phyloP scores from a whole-genome alignment of 2,329 filamentous ascomycete species.

The Calonectria leucothoes region DNA sequence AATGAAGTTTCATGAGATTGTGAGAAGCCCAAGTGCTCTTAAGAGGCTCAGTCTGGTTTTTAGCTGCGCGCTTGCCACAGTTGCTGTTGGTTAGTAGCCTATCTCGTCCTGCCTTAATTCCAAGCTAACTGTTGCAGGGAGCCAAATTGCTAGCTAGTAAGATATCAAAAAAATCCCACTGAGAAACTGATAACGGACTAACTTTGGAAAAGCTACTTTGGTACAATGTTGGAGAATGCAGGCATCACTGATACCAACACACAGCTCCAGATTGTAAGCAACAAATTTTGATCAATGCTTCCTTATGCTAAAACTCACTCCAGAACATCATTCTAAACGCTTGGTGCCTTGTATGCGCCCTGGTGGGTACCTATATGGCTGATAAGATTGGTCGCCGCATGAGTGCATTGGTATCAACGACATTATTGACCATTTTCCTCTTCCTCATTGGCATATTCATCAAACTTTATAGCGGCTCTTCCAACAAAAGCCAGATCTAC shows the following conservation, averaged over 20 bases:
- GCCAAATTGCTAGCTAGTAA: not conserved
- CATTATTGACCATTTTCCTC: not conserved
- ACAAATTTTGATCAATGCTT: not conserved
- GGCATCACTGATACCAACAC: constrained; percentile 55
- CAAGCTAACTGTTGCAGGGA: not conserved
- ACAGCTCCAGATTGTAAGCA: constrained; percentile 55
- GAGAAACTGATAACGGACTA: constrained; percentile 44
- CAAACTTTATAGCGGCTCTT: constrained; percentile 35
- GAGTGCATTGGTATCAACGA: not conserved
- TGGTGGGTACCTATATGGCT: constrained; percentile 55
- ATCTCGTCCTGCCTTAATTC: too few species aligned
- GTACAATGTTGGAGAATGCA: constrained; percentile 55
- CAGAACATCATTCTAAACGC: constrained; percentile 62
- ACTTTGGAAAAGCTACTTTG: constrained; percentile 51
- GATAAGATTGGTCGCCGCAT: constrained; percentile 32
- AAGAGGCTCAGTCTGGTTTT: not conserved
- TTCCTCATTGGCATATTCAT: not conserved
- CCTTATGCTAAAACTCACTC: not conserved
- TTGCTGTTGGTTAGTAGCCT: not conserved
- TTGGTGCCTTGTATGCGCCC: constrained; percentile 56
- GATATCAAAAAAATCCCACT: not conserved
- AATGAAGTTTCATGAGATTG: not conserved
- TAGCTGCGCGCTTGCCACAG: not conserved
- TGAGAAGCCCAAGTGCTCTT: not conserved
- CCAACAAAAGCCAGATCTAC: constrained; percentile 46